Conservation (phyloP, 148 eudicot species). For the Euryodendron excelsum region DNA sequence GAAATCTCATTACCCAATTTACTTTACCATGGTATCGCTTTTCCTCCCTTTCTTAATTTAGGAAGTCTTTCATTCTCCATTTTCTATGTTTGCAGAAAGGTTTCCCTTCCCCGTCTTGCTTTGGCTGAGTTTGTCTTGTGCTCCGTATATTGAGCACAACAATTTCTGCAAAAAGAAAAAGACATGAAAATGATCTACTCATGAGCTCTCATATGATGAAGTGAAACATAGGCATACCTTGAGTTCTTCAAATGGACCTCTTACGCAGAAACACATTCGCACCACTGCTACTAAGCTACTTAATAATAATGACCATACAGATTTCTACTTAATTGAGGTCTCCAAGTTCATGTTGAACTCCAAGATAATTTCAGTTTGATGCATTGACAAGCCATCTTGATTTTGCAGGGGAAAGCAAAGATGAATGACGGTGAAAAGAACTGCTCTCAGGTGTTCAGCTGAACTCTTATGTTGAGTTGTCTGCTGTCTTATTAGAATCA, state of each 20-base stretch:
- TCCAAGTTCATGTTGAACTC: not conserved
- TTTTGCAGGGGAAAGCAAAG: conserved; percentile 25
- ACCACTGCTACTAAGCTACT: not conserved
- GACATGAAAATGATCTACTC: too few relatives aligned
- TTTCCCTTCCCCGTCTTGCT: not conserved
- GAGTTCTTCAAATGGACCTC: not conserved
- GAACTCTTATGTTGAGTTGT: not conserved
- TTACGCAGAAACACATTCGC: not conserved
- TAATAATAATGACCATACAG: not conserved
- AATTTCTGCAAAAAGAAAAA: not conserved
- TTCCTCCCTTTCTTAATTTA: not conserved
- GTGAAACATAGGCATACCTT: not conserved
- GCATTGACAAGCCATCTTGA: not conserved
- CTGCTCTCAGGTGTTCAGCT: conserved; percentile 21
- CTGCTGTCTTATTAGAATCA: not conserved
- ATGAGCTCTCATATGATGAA: too few relatives aligned
- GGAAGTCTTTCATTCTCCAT: not conserved
- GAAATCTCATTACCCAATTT: not conserved
- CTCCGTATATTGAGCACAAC: not conserved
- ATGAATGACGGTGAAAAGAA: not conserved
- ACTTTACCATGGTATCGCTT: not conserved
- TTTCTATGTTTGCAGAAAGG: not conserved
- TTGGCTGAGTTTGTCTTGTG: not conserved
- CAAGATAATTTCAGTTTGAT: not conserved
- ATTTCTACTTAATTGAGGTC: too few relatives aligned